These are phyloP conservation scores for Pleurotus salmoneostramineus DNA, from an alignment of 768 basidiomycete species.

Conservation along the genomic window DNA sequence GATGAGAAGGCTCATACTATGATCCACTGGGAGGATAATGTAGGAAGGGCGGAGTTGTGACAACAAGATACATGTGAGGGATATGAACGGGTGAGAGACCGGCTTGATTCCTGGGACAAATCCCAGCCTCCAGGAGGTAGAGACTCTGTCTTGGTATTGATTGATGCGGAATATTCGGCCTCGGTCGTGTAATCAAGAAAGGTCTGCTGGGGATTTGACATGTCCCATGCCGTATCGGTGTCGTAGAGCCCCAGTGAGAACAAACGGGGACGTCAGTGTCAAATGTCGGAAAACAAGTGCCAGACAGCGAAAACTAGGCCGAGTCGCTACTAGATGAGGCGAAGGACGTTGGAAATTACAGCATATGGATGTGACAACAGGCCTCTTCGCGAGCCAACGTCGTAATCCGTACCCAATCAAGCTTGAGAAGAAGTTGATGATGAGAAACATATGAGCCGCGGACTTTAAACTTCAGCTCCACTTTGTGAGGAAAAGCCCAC, in stretches of 20 bases:
- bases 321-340: not conserved
- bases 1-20: not conserved
- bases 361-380: not conserved
- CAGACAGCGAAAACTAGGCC: not conserved
- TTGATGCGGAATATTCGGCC: not conserved
- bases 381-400: not conserved
- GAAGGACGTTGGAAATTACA: not conserved
- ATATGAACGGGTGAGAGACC: not conserved
- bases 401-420: not conserved
- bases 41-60: slow-evolving; percentile 1
- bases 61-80: not conserved
- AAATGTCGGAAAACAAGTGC: not conserved
- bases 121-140: not conserved
- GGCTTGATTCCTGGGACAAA: not conserved
- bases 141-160: not conserved
- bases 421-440: not conserved
- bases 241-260: no score
- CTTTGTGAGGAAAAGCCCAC: no score
- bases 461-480: not conserved
- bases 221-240: not conserved
- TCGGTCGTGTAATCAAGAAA: not conserved
- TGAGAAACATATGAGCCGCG: not conserved
- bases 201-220: not conserved
- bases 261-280: not conserved
- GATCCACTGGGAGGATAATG: not conserved